Conservation (phyloP, 225 moss, liverwort and hornwort genomes). For the Straminergon stramineum region DNA sequence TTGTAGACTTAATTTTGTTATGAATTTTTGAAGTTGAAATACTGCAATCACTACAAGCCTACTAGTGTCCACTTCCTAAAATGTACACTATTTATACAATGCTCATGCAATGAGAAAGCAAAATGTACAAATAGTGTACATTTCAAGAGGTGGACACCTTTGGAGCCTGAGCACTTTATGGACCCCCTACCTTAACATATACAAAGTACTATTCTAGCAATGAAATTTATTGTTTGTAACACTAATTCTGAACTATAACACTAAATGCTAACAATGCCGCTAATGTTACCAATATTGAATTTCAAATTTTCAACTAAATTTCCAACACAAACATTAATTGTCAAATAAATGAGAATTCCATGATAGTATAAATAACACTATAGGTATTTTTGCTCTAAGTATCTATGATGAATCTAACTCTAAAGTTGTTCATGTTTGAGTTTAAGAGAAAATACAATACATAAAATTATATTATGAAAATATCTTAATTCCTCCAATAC, state of each 20-base stretch:
- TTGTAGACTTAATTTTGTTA: background rate
- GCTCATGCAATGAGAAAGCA: background rate
- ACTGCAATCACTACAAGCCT: background rate
- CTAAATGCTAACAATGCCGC: background rate
- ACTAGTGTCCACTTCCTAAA: fast-evolving
- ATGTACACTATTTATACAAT: background rate
- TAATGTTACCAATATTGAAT: background rate
- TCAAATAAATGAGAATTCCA: background rate
- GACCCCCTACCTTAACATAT: no score
- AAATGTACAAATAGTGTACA: no score
- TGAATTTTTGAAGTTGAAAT: background rate
- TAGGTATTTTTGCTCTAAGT: no score
- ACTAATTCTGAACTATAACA: background rate
- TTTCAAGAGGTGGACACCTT: fast-evolving
- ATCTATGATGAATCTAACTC: no score
- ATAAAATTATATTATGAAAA: background rate
- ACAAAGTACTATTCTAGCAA: background rate
- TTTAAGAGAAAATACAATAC: no score
- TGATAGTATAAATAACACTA: background rate
- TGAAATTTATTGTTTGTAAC: background rate
- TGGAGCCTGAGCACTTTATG: no score
- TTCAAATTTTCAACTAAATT: background rate
- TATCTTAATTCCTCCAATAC: background rate
- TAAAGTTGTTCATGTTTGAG: no score
- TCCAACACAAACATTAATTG: background rate